Percentiles rank a stretch among this genome's conserved stretches.
These are phyloP conservation scores for Hypholoma fasciculare DNA, from an alignment of 768 basidiomycete species.

Conservation along the genomic window DNA sequence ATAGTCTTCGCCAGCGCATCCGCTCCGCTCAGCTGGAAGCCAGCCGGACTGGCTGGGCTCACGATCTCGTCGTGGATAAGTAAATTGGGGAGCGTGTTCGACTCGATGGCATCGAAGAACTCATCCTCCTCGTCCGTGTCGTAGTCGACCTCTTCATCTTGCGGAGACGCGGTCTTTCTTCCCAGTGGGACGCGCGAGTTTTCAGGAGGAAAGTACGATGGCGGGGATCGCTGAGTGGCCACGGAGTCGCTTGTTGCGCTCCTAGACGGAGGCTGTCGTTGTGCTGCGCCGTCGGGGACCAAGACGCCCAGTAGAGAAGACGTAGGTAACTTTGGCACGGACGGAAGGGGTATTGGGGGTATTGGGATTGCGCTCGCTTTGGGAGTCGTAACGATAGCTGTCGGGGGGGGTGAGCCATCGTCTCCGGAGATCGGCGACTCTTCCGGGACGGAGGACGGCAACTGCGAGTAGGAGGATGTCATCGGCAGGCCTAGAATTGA, in stretches of 20 bases:
- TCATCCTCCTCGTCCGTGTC: slow-evolving; percentile 88
- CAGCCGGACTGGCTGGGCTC: slow-evolving; percentile 35
- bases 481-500: slow-evolving; percentile 13
- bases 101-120: slow-evolving; percentile 96
- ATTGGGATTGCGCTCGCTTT: slow-evolving; percentile 2
- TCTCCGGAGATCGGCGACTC: slow-evolving; percentile 12
- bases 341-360: slow-evolving; percentile 1
- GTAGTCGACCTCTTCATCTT: slow-evolving; percentile 22
- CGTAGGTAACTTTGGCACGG: neutral
- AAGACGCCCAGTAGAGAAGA: neutral
- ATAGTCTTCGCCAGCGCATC: neutral
- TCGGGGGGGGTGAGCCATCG: slow-evolving; percentile 11
- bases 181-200: neutral
- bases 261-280: slow-evolving; percentile 5
- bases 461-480: neutral
- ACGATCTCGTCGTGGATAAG: slow-evolving; percentile 66
- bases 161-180: neutral
- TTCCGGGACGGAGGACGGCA: slow-evolving; percentile 11
- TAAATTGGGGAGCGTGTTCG: slow-evolving; percentile 75
- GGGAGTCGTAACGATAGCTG: slow-evolving; percentile 4
- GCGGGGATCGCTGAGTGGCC: neutral
- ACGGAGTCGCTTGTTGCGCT: slow-evolving; percentile 3
- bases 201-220: neutral
- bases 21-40: neutral
- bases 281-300: neutral